These are phyloP conservation scores for Erucastrum elatum DNA, from an alignment of 345 rosid species.

Conservation along the genomic window DNA sequence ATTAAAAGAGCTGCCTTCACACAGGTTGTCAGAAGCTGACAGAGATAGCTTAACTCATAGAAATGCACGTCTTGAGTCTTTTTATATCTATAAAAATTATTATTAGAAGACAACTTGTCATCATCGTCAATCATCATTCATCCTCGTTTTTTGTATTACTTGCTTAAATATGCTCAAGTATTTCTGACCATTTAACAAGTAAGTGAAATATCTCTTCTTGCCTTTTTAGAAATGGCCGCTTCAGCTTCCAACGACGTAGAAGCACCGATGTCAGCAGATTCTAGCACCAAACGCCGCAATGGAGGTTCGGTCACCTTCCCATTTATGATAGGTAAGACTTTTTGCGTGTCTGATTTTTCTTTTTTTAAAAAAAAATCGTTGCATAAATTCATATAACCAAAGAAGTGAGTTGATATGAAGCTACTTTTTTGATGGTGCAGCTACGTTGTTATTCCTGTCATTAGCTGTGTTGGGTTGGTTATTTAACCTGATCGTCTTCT, in stretches of 20 bases:
- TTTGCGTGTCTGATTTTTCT: background rate
- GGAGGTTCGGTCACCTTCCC: background rate
- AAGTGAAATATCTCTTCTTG: background rate
- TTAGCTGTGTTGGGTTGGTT: background rate
- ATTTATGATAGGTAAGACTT: background rate
- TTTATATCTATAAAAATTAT: background rate
- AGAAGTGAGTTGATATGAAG: background rate
- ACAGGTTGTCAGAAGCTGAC: slow-evolving; percentile 14
- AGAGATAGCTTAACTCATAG: slow-evolving; percentile 9
- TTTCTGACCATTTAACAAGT: background rate
- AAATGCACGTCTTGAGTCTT: background rate
- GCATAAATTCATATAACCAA: background rate
- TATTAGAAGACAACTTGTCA: background rate
- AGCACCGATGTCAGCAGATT: background rate
- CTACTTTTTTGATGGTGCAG: background rate
- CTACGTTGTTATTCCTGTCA: background rate
- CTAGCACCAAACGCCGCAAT: background rate
- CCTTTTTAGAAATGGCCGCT: background rate
- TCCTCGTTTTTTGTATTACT: slow-evolving; percentile 2
- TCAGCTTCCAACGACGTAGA: background rate
- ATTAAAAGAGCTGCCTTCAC: background rate
- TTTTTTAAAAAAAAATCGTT: background rate
- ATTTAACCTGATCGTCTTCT: background rate
- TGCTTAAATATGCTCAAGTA: background rate
- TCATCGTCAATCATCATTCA: slow-evolving; percentile 4